Evolutionary conservation across 495 filamentous ascomycete species (phyloP), one percentile per base, ranked within the genome.

Genomic region (Achaetomiella virescens): DNA sequence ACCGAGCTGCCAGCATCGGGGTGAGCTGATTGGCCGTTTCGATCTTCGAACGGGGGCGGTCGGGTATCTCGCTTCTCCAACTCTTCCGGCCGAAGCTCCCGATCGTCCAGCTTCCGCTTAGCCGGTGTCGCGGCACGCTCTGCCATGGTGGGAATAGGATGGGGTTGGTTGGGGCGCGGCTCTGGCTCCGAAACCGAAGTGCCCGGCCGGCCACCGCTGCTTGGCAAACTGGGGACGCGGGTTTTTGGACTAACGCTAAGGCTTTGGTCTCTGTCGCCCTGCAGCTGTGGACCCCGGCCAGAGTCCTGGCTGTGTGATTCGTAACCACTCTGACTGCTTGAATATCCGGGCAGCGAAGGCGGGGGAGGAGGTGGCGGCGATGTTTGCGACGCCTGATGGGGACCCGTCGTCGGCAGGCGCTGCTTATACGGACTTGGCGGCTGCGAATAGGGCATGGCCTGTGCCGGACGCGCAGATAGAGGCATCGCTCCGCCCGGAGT

Each of bases 241-340:
- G 83, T 85, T 65, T 86, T 86, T 10, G 83, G 83, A 65, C 81
- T 84, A 48, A 86, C 75, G 65, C 83, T 85, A 24, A 85, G 54
- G 57, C 81, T 85, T 45, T 75, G 70, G 49, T 84, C 82, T 59
- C 81, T 75, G 56, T 81, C 79, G 59, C 74, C 72, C 55, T 75
- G 71, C 48, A 72, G 72, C 48, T 66, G 71, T 29, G 70, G 72
- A 40, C 64, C 55, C 38, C 67, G 65, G 48, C 66, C 58, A 18
- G 66, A 57, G 40, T 70, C 68, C 62, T 67, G 60, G 52, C 58
- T 47, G 53, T 66, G 70, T 50, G 65, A 41, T 48, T 75, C 75
- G 66, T 70, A 73, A 53, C 68, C 59, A 64, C 68, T 70, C 41
- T 72, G 68, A n/a, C 64, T 69, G 60, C 70, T 81, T 25, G 76